Conservation (phyloP, 257 asterid species). For the Ballota nigra region DNA sequence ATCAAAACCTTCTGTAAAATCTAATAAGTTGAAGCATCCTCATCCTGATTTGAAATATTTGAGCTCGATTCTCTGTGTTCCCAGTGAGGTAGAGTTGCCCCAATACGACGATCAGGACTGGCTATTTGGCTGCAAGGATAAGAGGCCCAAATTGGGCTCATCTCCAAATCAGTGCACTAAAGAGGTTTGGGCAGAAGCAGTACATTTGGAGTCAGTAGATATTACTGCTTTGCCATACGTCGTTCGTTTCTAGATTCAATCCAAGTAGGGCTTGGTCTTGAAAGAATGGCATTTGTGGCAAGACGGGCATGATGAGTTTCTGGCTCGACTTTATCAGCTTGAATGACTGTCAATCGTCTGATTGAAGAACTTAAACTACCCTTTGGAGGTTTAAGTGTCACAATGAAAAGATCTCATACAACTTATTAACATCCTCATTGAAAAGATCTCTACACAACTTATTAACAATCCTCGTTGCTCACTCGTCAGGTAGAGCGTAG, state of each 20-base stretch:
- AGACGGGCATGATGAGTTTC: not conserved
- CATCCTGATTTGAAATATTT: constrained; percentile 53
- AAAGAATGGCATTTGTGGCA: not conserved
- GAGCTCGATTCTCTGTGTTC: constrained; percentile 43
- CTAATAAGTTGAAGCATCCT: constrained; percentile 35
- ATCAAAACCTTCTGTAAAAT: constrained; percentile 15
- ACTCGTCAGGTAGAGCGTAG: not conserved
- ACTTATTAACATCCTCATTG: not conserved
- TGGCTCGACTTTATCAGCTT: not conserved
- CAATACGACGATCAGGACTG: constrained; percentile 46
- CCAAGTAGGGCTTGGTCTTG: constrained; percentile 1
- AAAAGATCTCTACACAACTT: not conserved
- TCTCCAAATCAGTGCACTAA: constrained; percentile 25
- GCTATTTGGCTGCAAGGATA: constrained; percentile 36
- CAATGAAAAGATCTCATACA: not conserved
- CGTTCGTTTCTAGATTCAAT: constrained; percentile 43
- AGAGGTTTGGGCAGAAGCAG: constrained; percentile 56
- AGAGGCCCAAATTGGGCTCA: constrained; percentile 28
- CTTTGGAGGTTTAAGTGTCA: not conserved
- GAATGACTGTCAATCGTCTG: not conserved
- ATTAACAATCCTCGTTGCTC: not conserved
- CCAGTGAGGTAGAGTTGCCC: constrained; percentile 39
- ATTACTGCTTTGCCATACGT: constrained; percentile 54
- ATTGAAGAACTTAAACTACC: not conserved
- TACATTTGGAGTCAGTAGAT: constrained; percentile 39